Evolutionary conservation across 2,329 filamentous ascomycete genomes (phyloP).

Genomic region (Endothia cerciana): DNA sequence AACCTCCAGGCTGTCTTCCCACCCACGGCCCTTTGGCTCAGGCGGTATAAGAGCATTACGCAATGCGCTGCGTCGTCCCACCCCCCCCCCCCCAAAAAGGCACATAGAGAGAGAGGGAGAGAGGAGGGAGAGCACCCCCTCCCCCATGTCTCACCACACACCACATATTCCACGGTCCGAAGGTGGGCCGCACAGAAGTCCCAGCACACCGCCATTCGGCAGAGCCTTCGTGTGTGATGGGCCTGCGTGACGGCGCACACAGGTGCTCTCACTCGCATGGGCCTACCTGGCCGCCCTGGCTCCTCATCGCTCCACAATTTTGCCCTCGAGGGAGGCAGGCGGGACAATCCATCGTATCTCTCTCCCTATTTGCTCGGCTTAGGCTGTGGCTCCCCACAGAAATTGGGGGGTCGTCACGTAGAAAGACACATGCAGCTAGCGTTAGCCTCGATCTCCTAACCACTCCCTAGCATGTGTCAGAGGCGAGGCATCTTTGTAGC

Average conservation of each 20-base stretch:
- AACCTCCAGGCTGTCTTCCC: neutral
- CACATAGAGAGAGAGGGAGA: neutral
- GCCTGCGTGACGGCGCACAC: neutral
- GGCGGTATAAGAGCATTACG: slow-evolving; percentile 11
- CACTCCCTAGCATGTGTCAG: slow-evolving; percentile 12
- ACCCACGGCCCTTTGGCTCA: neutral
- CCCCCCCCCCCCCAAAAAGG: neutral
- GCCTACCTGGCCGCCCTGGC: neutral
- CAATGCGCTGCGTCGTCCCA: slow-evolving; percentile 1
- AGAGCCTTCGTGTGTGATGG: neutral
- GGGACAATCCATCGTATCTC: neutral
- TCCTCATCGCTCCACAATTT: neutral
- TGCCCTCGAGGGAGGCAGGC: neutral
- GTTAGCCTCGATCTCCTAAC: neutral
- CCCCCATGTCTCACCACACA: neutral
- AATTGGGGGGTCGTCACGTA: neutral
- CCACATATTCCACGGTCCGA: neutral
- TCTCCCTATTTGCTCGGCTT: neutral
- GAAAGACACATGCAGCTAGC: neutral
- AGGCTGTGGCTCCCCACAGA: neutral
- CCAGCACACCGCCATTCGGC: slow-evolving; percentile 9
- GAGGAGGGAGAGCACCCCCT: neutral
- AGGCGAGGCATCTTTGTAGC: neutral
- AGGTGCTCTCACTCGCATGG: neutral
- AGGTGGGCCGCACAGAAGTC: neutral